Percentiles rank a stretch among this genome's conserved stretches.
These are phyloP conservation scores for Penicillium cinerascens DNA, from an alignment of 495 filamentous ascomycete genomes.

Conservation along the genomic window DNA sequence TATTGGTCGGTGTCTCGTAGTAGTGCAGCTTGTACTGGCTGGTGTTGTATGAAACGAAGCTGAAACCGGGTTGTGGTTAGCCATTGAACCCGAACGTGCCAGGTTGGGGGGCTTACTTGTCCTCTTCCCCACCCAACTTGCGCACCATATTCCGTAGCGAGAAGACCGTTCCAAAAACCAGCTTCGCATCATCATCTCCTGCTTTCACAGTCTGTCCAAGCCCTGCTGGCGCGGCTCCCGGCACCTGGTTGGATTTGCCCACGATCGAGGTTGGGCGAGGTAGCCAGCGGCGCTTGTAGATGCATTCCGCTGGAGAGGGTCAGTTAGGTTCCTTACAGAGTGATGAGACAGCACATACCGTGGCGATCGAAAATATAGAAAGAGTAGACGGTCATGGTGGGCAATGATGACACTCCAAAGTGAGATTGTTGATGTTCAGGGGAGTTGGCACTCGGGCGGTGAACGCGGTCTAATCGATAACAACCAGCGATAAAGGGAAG, in stretches of 20 bases:
- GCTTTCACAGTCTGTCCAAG: conserved; percentile 51
- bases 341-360: conserved; percentile 50
- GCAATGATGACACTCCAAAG: conserved; percentile 3
- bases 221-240: conserved; percentile 31
- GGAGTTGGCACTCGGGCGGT: conserved; percentile 19
- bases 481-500: conserved; percentile 24
- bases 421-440: conserved; percentile 26
- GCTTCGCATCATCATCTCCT: conserved; percentile 85
- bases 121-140: conserved; percentile 86
- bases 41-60: conserved; percentile 86
- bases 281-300: conserved; percentile 85
- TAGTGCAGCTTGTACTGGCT: conserved; percentile 97
- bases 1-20: conserved; percentile 93
- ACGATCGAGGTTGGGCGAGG: conserved; percentile 43
- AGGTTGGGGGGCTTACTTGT: conserved; percentile 51
- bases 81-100: neutral
- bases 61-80: conserved; percentile 23
- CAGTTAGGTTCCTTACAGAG: neutral
- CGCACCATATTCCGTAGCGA: conserved; percentile 94
- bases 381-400: conserved; percentile 84
- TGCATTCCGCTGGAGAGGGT: conserved; percentile 74
- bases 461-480: conserved; percentile 15
- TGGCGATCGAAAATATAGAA: conserved; percentile 99
- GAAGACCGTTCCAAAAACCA: conserved; percentile 96
- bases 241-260: conserved; percentile 37